Evolutionary conservation across 352 stramenopile species (phyloP).

Genomic region (Pythium grandisporangium): DNA sequence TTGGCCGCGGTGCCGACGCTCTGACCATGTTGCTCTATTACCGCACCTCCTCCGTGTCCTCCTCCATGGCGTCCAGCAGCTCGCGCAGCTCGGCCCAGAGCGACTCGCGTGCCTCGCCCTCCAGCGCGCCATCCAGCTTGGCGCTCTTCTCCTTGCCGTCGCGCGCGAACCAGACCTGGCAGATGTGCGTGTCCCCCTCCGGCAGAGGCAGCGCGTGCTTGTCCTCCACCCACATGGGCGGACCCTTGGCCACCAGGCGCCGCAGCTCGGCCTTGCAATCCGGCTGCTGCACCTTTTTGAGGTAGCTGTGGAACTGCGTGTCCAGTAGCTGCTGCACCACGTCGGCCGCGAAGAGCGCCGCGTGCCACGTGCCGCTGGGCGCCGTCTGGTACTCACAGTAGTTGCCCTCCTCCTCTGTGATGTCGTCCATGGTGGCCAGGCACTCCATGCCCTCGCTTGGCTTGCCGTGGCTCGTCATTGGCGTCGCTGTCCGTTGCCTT

Average conservation of each 20-base stretch:
- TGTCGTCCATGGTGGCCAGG: slow-evolving; percentile 93
- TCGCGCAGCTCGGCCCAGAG: slow-evolving; percentile 68
- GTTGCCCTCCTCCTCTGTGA: slow-evolving; percentile 84
- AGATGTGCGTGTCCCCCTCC: slow-evolving; percentile 88
- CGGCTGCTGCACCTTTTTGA: slow-evolving; percentile 89
- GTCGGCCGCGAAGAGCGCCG: slow-evolving; percentile 62
- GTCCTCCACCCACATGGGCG: slow-evolving; percentile 90
- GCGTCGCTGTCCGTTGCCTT: too few species aligned
- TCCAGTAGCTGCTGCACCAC: slow-evolving; percentile 79
- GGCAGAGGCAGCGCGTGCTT: slow-evolving; percentile 84
- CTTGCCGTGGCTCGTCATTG: slow-evolving; percentile 53
- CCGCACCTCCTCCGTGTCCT: slow-evolving; percentile 68
- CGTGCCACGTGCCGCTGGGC: slow-evolving; percentile 85
- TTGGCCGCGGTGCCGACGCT: too few species aligned
- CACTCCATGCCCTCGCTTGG: slow-evolving; percentile 86
- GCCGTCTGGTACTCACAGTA: slow-evolving; percentile 91
- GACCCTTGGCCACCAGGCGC: slow-evolving; percentile 84
- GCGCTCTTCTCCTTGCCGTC: slow-evolving; percentile 73
- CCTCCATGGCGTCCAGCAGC: slow-evolving; percentile 67
- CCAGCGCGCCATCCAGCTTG: slow-evolving; percentile 83
- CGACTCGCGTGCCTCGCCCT: slow-evolving; percentile 74
- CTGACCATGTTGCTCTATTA: too few species aligned
- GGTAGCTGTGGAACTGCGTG: slow-evolving; percentile 89
- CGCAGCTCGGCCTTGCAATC: slow-evolving; percentile 93
- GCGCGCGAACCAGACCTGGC: slow-evolving; percentile 85